A percentile compares a stretch with the other conserved stretches of the same genome.
Conservation (phyloP, 176 grass and related monocot genomes). For the Zizania latifolia region DNA sequence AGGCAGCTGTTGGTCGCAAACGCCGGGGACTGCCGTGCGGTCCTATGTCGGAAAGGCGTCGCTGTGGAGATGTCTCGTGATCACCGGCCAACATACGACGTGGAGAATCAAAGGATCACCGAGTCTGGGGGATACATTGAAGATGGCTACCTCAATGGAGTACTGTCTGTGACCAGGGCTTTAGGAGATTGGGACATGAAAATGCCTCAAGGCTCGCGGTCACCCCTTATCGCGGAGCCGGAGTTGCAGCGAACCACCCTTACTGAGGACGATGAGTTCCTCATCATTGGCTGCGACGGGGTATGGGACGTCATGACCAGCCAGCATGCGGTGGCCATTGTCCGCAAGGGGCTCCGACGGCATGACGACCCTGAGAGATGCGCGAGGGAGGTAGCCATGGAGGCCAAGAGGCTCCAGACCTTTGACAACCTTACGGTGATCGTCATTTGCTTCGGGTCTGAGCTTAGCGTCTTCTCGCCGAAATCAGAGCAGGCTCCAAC, state of each 20-base stretch:
- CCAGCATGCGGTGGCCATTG: conserved; percentile 53
- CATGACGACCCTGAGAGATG: conserved; percentile 63
- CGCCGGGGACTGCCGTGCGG: conserved; percentile 79
- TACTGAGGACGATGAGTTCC: conserved; percentile 63
- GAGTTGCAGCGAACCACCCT: conserved; percentile 56
- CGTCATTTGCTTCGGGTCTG: conserved; percentile 48
- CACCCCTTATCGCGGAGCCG: conserved; percentile 69
- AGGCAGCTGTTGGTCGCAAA: conserved; percentile 82
- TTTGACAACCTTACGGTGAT: conserved; percentile 81
- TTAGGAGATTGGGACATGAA: conserved; percentile 95
- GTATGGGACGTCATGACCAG: conserved; percentile 80
- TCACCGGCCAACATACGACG: conserved; percentile 52
- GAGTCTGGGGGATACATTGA: conserved; percentile 71
- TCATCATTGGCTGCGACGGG: conserved; percentile 71
- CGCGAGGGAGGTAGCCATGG: conserved; percentile 60
- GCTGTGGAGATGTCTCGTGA: conserved; percentile 78
- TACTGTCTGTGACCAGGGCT: conserved; percentile 72
- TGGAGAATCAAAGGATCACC: conserved; percentile 46
- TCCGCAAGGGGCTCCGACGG: conserved; percentile 48
- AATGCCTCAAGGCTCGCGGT: conserved; percentile 32
- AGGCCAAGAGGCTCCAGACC: conserved; percentile 54
- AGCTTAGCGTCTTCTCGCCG: conserved; percentile 1
- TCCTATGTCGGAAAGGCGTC: conserved; percentile 62
- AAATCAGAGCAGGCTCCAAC: background rate
- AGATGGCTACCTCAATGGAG: conserved; percentile 75